These are phyloP conservation scores for Blastobotrys persicus DNA, from an alignment of 1,139 yeast species.

Conservation along the genomic window DNA sequence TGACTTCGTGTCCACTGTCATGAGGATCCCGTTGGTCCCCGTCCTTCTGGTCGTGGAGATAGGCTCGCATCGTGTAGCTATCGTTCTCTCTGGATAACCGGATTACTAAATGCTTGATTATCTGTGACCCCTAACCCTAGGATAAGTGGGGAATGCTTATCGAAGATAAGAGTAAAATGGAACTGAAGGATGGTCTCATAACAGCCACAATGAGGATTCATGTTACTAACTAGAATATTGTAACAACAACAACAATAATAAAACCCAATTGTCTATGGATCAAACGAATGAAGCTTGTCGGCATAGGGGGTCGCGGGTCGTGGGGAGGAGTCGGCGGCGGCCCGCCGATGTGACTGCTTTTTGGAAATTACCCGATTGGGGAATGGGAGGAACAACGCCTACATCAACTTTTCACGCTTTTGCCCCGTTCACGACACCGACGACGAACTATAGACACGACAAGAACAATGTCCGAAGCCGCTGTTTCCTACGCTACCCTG, in stretches of 20 bases:
- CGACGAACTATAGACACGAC: slow-evolving; percentile 1
- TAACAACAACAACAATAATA: too few relatives aligned
- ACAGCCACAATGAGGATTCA: too few relatives aligned
- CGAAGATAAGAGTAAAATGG: too few relatives aligned
- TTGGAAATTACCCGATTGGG: not conserved
- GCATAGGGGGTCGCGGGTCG: too few relatives aligned
- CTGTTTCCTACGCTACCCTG: slow-evolving; percentile 71
- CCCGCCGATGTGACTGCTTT: slow-evolving; percentile 4
- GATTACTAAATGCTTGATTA: not conserved
- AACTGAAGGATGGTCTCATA: too few relatives aligned
- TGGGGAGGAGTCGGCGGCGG: slow-evolving; percentile 3
- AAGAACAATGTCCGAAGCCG: slow-evolving; percentile 35
- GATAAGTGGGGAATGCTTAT: too few relatives aligned
- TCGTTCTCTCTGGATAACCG: too few relatives aligned
- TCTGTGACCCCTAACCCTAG: too few relatives aligned
- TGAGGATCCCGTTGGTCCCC: slow-evolving; percentile 69
- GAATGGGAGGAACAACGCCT: not conserved
- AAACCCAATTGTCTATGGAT: too few relatives aligned
- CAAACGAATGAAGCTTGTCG: too few relatives aligned
- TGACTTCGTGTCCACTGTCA: slow-evolving; percentile 61
- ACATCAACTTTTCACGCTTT: slow-evolving; percentile 7
- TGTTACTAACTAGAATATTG: too few relatives aligned
- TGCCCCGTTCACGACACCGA: slow-evolving; percentile 4
- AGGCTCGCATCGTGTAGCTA: slow-evolving; percentile 38
- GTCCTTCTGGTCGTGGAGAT: slow-evolving; percentile 67